phyloP scores from a whole-genome alignment of 2,329 filamentous ascomycete species.

The Ilyonectria robusta region DNA sequence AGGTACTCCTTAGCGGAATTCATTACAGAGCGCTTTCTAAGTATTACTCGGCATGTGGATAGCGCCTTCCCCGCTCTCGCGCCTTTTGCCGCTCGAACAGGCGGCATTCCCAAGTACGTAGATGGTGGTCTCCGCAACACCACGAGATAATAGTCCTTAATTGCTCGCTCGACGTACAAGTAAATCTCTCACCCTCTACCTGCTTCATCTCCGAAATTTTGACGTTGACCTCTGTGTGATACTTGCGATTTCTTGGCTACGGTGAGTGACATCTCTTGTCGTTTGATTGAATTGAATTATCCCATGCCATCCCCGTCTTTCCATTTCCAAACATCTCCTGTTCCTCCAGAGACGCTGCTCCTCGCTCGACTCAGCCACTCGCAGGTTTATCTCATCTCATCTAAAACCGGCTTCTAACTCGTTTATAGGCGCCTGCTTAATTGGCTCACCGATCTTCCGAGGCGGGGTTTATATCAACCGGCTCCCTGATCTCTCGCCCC shows the following conservation, averaged over 20 bases:
- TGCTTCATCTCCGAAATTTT: neutral
- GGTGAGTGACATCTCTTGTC: conserved; percentile 1
- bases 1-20: conserved; percentile 1
- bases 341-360: neutral
- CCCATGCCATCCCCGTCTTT: conserved; percentile 1
- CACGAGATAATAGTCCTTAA: conserved; percentile 9
- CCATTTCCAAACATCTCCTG: conserved; percentile 10
- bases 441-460: conserved; percentile 3
- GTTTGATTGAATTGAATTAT: conserved; percentile 19
- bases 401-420: conserved; percentile 2
- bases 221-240: neutral
- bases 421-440: conserved; percentile 13
- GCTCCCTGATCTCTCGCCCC: neutral
- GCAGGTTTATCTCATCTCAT: conserved; percentile 3
- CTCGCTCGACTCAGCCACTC: neutral
- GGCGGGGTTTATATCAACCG: conserved; percentile 14
- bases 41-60: conserved; percentile 14
- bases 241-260: neutral
- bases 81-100: neutral
- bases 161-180: conserved; percentile 4
- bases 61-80: conserved; percentile 15
- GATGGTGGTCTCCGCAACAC: conserved; percentile 1
- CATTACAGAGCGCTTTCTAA: conserved; percentile 29
- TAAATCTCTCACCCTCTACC: conserved; percentile 12
- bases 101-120: neutral